Evolutionary conservation across 306 rosid genomes (phyloP).

Genomic region (Malus asiatica): DNA sequence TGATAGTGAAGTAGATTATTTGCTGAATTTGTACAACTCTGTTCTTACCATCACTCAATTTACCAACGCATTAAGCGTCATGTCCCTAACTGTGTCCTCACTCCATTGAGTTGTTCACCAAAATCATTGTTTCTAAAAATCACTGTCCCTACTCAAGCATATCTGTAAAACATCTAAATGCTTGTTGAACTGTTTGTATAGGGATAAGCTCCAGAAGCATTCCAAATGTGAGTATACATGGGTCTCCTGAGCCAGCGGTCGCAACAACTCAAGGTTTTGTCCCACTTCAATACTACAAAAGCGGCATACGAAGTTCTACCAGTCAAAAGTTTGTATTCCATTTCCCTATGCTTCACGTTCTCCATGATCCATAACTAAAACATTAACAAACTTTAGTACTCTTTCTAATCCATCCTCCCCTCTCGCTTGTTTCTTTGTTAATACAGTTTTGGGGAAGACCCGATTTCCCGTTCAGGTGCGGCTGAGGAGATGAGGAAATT

Average conservation of each 20-base stretch:
- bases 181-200: not conserved
- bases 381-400: not conserved
- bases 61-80: not conserved
- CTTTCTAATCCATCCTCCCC: not conserved
- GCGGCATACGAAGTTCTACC: not conserved
- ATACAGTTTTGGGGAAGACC: not conserved
- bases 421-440: not conserved
- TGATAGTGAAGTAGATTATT: not conserved
- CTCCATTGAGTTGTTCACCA: not conserved
- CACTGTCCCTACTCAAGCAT: too few relatives aligned
- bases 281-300: not conserved
- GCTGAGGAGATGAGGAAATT: not conserved
- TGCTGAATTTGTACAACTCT: not conserved
- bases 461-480: not conserved
- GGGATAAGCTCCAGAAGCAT: slow-evolving; percentile 1
- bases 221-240: not conserved
- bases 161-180: not conserved
- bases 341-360: not conserved
- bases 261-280: not conserved
- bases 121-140: not conserved
- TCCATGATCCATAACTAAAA: not conserved
- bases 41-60: not conserved
- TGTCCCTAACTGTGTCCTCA: not conserved
- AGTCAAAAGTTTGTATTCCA: not conserved
- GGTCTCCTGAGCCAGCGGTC: slow-evolving; percentile 1